A percentile compares a stretch with the other conserved stretches of the same genome.
These are phyloP conservation scores for Nicotiana knightiana DNA, from an alignment of 257 asterid genomes.

Conservation along the genomic window DNA sequence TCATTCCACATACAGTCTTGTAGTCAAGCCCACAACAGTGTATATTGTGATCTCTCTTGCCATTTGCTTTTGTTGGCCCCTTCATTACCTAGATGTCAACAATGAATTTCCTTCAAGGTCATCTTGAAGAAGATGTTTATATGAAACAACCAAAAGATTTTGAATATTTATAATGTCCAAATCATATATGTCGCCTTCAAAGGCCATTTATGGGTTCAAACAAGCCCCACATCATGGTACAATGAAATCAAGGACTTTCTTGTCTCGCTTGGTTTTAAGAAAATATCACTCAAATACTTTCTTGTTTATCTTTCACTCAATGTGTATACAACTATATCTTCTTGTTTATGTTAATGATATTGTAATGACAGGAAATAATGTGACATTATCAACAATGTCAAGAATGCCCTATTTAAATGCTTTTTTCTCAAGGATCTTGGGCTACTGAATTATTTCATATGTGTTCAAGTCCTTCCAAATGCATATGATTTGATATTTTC, in stretches of 20 bases:
- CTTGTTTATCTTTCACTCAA: neutral
- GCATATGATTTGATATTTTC: neutral
- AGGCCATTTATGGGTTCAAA: neutral
- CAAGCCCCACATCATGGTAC: neutral
- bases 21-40: too few species aligned
- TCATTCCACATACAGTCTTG: too few species aligned
- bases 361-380: neutral
- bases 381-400: neutral
- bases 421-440: neutral
- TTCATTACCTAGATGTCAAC: neutral
- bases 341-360: neutral
- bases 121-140: neutral
- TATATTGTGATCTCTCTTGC: neutral
- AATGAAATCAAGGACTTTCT: neutral
- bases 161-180: neutral
- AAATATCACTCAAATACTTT: neutral
- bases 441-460: neutral
- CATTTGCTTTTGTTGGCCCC: neutral
- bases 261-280: neutral
- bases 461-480: neutral
- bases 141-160: neutral
- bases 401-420: neutral
- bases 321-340: neutral
- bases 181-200: neutral
- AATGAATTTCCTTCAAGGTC: neutral